These are phyloP conservation scores for Alectoria sarmentosa DNA, from an alignment of 495 filamentous ascomycete genomes.

Conservation along the genomic window DNA sequence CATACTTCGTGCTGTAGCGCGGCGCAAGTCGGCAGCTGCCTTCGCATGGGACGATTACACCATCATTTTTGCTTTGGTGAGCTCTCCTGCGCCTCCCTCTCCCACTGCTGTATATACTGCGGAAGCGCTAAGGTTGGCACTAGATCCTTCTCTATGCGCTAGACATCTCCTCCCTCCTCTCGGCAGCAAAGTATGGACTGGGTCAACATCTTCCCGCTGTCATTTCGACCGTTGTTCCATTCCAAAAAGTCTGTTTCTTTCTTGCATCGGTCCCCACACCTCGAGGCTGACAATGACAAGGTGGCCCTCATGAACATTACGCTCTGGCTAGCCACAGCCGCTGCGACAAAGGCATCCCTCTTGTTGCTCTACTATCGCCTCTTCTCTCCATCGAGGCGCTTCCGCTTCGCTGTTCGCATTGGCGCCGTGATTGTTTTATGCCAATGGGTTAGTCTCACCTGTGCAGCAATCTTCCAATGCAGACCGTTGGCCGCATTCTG, in stretches of 20 bases:
- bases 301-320: background rate
- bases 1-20: background rate
- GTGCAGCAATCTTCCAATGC: background rate
- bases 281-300: background rate
- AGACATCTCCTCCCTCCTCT: background rate
- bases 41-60: constrained; percentile 1
- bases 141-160: background rate
- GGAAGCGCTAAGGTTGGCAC: background rate
- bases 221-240: background rate
- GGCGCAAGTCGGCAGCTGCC: background rate
- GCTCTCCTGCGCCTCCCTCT: background rate
- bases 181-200: background rate
- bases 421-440: background rate
- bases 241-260: background rate
- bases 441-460: background rate
- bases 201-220: constrained; percentile 2
- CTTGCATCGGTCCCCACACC: background rate
- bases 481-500: background rate
- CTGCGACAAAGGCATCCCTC: background rate
- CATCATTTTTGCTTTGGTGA: background rate
- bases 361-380: background rate
- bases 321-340: background rate
- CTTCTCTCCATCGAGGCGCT: background rate
- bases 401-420: background rate
- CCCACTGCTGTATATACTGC: too few species aligned